Evolutionary conservation across 345 rosid species (phyloP).

Genomic region (Brassica napus): Da-Ae NC_063446.1:4651501-4652000

Average conservation of each 20-base stretch:
- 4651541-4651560: slow-evolving; percentile 25
- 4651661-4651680: slow-evolving; percentile 94
- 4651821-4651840: slow-evolving; percentile 71
- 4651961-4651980: slow-evolving; percentile 67
- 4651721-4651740: slow-evolving; percentile 83
- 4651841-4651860: slow-evolving; percentile 93
- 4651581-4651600: too few species aligned
- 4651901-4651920: slow-evolving; percentile 70
- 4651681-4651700: slow-evolving; percentile 74
- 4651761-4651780: slow-evolving; percentile 84
- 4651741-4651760: slow-evolving; percentile 78
- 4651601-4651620: neutral
- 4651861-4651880: slow-evolving; percentile 85
- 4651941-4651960: slow-evolving; percentile 85
- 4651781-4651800: slow-evolving; percentile 93
- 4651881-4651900: slow-evolving; percentile 69
- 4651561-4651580: neutral
- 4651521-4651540: neutral
- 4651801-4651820: slow-evolving; percentile 73
- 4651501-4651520: neutral
- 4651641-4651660: slow-evolving; percentile 92
- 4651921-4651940: slow-evolving; percentile 76
- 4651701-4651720: slow-evolving; percentile 76
- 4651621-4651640: slow-evolving; percentile 73
- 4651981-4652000: slow-evolving; percentile 98